Evolutionary conservation across 139 green algal genomes (phyloP), one percentile per base, ranked within the genome.

Genomic region (Prasinococcaceae sp.): DNA sequence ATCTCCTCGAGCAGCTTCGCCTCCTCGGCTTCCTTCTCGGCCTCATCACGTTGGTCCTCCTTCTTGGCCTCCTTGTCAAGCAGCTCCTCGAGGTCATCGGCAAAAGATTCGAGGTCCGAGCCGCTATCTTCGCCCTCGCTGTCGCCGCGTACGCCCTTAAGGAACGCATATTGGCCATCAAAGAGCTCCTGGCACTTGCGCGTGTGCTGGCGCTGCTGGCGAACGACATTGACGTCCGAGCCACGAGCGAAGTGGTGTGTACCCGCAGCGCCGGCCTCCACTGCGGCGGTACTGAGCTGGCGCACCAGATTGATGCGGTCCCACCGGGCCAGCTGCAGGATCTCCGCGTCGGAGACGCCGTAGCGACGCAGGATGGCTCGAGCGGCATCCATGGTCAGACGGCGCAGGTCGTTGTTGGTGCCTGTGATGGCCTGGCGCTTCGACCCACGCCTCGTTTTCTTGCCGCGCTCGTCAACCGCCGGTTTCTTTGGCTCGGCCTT

Each of bases 401-500:
- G 56, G 16, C 81, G 71, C 60, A 90, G 65, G 47, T 90, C 81
- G 1, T 77, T 66, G 40, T 75, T 63, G 14, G 81, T 90, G 30
- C 81, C 81, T n/a, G 63, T 72, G 5, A 70, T n/a, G n/a, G n/a
- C n/a, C n/a, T n/a, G n/a, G n/a, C n/a, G n/a, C n/a, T n/a, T n/a
- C n/a, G n/a, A n/a, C n/a, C n/a, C n/a, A n/a, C n/a, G 40, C 22
- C 42, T 72, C 64, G 44, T 17, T 66, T n/a, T n/a, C n/a, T n/a
- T n/a, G n/a, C n/a, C n/a, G 40, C 44, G 40, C 38, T n/a, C n/a
- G n/a, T n/a, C 25, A 45, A 38, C 29, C 46, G 44, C 40, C 66
- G 57, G 17, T 59, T n/a, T n/a, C n/a, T n/a, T n/a, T n/a, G n/a
- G n/a, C n/a, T n/a, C n/a, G n/a, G n/a, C n/a, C n/a, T n/a, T 48